Percentiles rank a stretch among this genome's conserved stretches.
phyloP scores from a whole-genome alignment of 2,329 filamentous ascomycete species.

The Colletotrichum orbiculare region DNA sequence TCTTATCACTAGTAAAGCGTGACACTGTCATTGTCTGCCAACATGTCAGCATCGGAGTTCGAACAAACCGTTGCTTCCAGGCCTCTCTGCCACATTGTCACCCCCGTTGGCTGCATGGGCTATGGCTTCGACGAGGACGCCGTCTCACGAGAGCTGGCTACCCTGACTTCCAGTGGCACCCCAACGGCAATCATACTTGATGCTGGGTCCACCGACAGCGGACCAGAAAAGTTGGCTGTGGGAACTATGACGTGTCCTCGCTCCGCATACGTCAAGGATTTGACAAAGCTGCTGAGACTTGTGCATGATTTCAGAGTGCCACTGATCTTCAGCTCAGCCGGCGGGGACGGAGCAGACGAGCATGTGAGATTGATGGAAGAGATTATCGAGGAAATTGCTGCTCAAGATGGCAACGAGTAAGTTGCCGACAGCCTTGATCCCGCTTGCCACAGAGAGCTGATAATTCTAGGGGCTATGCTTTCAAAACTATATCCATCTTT shows the following conservation, averaged over 20 bases:
- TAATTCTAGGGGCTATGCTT: neutral
- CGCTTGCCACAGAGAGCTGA: neutral
- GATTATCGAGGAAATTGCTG: slow-evolving; percentile 51
- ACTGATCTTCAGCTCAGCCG: slow-evolving; percentile 56
- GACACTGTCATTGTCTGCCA: neutral
- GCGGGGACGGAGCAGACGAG: slow-evolving; percentile 58
- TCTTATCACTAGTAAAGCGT: no score
- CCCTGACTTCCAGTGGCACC: slow-evolving; percentile 41
- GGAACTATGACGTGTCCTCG: slow-evolving; percentile 53
- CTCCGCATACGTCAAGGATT: slow-evolving; percentile 54
- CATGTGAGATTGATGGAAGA: slow-evolving; percentile 54
- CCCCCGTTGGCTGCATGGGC: slow-evolving; percentile 61
- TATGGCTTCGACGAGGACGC: slow-evolving; percentile 56
- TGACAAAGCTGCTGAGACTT: slow-evolving; percentile 50
- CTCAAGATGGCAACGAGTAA: slow-evolving; percentile 39
- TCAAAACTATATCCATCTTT: slow-evolving; percentile 52
- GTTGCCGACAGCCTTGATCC: no score
- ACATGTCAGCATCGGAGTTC: neutral
- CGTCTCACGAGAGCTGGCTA: slow-evolving; percentile 40
- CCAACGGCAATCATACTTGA: slow-evolving; percentile 51
- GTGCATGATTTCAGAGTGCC: slow-evolving; percentile 48
- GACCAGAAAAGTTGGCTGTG: slow-evolving; percentile 54
- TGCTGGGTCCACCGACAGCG: slow-evolving; percentile 49
- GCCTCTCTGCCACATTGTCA: slow-evolving; percentile 52
- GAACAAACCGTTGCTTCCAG: neutral